Evolutionary conservation across 768 basidiomycete species (phyloP), one percentile per base, ranked within the genome.

Genomic region (Phylloporus scabripes): DNA sequence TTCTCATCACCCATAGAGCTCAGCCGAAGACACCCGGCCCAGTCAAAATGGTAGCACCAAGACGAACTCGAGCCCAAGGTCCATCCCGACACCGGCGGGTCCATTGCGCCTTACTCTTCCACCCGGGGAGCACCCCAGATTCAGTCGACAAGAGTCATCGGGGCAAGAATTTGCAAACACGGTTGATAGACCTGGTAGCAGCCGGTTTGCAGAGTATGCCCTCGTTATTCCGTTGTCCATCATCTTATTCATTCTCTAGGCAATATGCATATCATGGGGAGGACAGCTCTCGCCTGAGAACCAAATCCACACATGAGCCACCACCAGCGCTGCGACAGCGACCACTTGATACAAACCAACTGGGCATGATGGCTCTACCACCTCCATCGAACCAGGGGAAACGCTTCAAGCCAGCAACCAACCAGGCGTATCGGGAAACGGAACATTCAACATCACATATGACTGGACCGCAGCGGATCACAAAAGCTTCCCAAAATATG

Each of bases 71-170:
- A 88, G 85, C 58, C 83, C 86, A 28, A 78, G 76, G 49, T 80
- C 81, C 29, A 67, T 73, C 17, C 56, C 64, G 3, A 80, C 79
- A 1, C 81, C 83, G 15, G 49, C 78, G 10, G 83, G 74, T 17
- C 85, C 85, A 21, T 69, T 77, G 55, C 70, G 88, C 62, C 72
- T 90, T 31, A 90, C 87, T 3, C 71, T 88, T 18, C 82, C 81
- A 15, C 78, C 73, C 11, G 74, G 76, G 37, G 84, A 83, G 57
- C 76, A 76, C 38, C 64, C 56, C 18, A 46, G 46, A 29, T 70
- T 74, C 50, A 56, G 60, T 41, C 60, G 60, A 37, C 69, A 61
- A 53, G 65, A 67, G 32, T 26, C 45, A 6, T 48, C 60, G 8
- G 40, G 32, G 15, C 51, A 55, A 46, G 48, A 49, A 17, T 48